Conservation (phyloP, 2,329 filamentous ascomycete genomes). For the Saccharata proteae region DNA sequence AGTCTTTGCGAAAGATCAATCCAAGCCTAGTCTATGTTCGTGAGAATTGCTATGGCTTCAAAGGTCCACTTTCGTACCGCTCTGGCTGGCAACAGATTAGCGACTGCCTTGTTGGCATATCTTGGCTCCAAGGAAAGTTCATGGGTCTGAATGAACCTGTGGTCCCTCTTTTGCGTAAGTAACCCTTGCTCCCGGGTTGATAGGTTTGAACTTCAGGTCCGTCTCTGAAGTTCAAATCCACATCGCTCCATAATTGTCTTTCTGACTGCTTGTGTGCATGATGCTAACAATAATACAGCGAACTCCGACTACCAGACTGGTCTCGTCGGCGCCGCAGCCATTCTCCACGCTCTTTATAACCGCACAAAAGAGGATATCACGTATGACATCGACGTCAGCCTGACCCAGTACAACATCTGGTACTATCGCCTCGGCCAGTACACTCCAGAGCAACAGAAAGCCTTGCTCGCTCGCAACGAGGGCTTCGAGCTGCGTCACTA, state of each 20-base stretch:
- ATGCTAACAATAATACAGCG: conserved; percentile 1
- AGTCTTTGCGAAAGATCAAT: conserved; percentile 30
- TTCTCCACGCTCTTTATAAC: conserved; percentile 31
- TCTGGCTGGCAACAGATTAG: conserved; percentile 44
- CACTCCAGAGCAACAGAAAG: neutral
- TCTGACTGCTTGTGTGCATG: neutral
- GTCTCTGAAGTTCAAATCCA: conserved; percentile 25
- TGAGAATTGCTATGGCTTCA: conserved; percentile 44
- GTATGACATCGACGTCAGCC: conserved; percentile 7
- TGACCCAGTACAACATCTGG: conserved; percentile 9
- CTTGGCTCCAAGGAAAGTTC: conserved; percentile 6
- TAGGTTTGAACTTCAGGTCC: conserved; percentile 32
- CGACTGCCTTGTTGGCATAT: conserved; percentile 6
- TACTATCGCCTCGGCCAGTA: conserved; percentile 9
- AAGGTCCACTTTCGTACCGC: conserved; percentile 35
- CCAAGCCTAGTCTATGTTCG: conserved; percentile 28
- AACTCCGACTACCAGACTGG: conserved; percentile 24
- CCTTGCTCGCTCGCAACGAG: conserved; percentile 3
- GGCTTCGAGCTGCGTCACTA: conserved; percentile 7
- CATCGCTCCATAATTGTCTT: neutral
- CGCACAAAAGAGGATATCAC: conserved; percentile 12
- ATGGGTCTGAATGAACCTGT: conserved; percentile 6
- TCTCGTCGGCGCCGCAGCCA: conserved; percentile 26
- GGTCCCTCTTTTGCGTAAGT: conserved; percentile 7
- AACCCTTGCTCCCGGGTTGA: conserved; percentile 23